Evolutionary conservation across 2,329 filamentous ascomycete genomes (phyloP).

Genomic region (Sclerotinia sclerotiorum): DNA sequence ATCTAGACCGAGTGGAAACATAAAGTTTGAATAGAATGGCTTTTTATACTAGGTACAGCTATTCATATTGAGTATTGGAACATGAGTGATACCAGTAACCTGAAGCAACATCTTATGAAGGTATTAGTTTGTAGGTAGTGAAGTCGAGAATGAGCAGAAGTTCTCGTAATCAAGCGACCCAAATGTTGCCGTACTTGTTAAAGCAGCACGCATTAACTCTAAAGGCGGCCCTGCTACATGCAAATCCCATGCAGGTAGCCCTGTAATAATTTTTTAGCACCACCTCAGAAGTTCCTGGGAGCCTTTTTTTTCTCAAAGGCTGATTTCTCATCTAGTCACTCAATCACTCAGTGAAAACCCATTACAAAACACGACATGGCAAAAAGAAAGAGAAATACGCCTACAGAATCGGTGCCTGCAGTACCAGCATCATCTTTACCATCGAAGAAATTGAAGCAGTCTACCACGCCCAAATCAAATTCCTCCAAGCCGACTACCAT

Average conservation of each 20-base stretch:
- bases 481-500: slow-evolving; percentile 54
- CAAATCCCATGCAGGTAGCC: background rate
- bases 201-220: background rate
- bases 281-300: background rate
- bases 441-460: slow-evolving; percentile 37
- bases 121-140: background rate
- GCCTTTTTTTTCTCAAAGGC: slow-evolving; percentile 10
- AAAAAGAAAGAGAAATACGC: slow-evolving; percentile 40
- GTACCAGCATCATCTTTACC: slow-evolving; percentile 19
- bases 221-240: background rate
- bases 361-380: slow-evolving; percentile 31
- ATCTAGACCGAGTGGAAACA: too few species aligned
- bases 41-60: too few species aligned
- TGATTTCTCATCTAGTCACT: slow-evolving; percentile 2
- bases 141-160: too few species aligned
- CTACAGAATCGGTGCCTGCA: slow-evolving; percentile 27
- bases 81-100: background rate
- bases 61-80: too few species aligned
- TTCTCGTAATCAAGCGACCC: too few species aligned
- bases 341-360: too few species aligned
- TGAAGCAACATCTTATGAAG: background rate
- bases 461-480: slow-evolving; percentile 30
- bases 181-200: background rate
- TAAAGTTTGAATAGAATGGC: too few species aligned
- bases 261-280: slow-evolving; percentile 19